phyloP scores from a whole-genome alignment of 345 rosid genomes.

The Acer yangbiense region DNA sequence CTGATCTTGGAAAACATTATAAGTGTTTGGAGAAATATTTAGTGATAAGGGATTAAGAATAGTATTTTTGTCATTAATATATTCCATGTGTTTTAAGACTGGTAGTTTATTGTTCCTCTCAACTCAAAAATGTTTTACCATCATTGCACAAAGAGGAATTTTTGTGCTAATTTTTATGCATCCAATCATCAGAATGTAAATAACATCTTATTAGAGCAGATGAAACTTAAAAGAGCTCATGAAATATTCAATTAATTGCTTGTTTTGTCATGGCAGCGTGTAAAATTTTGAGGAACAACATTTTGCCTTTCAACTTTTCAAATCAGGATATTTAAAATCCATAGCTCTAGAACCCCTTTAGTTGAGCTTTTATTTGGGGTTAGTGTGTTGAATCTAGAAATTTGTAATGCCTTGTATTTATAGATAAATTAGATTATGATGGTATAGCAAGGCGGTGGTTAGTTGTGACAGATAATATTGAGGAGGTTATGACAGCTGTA shows the following conservation, averaged over 20 bases:
- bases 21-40: neutral
- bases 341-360: neutral
- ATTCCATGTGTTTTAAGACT: neutral
- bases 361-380: neutral
- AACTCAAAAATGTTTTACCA: neutral
- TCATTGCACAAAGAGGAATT: neutral
- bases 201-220: neutral
- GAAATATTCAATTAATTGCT: neutral
- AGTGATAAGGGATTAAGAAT: neutral
- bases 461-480: neutral
- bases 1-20: neutral
- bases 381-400: neutral
- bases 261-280: neutral
- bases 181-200: neutral
- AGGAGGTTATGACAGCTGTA: neutral
- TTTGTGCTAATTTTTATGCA: neutral
- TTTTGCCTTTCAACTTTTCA: neutral
- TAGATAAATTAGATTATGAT: neutral
- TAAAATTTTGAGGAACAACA: neutral
- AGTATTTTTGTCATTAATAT: neutral
- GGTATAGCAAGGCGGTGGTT: neutral
- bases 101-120: neutral
- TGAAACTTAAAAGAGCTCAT: neutral
- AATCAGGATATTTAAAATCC: neutral
- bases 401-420: neutral